phyloP scores from a whole-genome alignment of 2,329 filamentous ascomycete genomes.

The Fusarium sp. region DNA sequence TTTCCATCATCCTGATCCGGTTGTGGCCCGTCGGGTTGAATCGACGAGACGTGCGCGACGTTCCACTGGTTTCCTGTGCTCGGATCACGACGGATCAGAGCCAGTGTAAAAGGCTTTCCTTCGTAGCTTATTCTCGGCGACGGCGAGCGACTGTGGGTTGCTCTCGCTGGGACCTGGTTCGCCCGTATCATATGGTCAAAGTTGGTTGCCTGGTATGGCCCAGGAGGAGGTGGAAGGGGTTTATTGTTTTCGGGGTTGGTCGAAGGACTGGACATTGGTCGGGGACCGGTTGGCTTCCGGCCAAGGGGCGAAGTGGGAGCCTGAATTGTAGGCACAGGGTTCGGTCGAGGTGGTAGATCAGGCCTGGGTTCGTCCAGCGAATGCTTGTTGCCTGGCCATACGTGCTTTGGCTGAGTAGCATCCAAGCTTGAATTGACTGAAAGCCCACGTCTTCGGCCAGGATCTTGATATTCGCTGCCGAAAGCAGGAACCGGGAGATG shows the following conservation, averaged over 20 bases:
- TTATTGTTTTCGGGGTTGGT: slow-evolving; percentile 7
- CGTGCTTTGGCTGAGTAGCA: slow-evolving; percentile 9
- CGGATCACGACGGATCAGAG: slow-evolving; percentile 80
- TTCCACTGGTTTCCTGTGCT: slow-evolving; percentile 80
- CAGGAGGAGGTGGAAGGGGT: slow-evolving; percentile 25
- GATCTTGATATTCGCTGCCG: slow-evolving; percentile 23
- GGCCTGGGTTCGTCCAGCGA: slow-evolving; percentile 22
- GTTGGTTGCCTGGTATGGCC: slow-evolving; percentile 13
- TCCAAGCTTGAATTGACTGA: slow-evolving; percentile 39
- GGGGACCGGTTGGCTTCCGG: slow-evolving; percentile 48
- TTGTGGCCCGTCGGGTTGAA: slow-evolving; percentile 56
- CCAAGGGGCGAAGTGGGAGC: slow-evolving; percentile 34
- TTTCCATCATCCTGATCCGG: slow-evolving; percentile 38
- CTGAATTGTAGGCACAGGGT: slow-evolving; percentile 20
- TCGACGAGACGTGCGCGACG: slow-evolving; percentile 73
- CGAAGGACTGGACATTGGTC: slow-evolving; percentile 26
- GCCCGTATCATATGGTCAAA: slow-evolving; percentile 25
- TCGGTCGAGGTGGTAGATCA: slow-evolving; percentile 24
- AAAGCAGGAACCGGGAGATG: slow-evolving; percentile 30
- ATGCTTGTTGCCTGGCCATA: slow-evolving; percentile 23
- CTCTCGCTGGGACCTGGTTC: slow-evolving; percentile 8
- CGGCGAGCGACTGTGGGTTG: slow-evolving; percentile 44
- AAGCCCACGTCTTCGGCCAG: slow-evolving; percentile 26
- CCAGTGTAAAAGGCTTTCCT: slow-evolving; percentile 64
- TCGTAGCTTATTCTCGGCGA: slow-evolving; percentile 53